phyloP scores from a whole-genome alignment of 306 rosid genomes.

The Delonix regia region DNA sequence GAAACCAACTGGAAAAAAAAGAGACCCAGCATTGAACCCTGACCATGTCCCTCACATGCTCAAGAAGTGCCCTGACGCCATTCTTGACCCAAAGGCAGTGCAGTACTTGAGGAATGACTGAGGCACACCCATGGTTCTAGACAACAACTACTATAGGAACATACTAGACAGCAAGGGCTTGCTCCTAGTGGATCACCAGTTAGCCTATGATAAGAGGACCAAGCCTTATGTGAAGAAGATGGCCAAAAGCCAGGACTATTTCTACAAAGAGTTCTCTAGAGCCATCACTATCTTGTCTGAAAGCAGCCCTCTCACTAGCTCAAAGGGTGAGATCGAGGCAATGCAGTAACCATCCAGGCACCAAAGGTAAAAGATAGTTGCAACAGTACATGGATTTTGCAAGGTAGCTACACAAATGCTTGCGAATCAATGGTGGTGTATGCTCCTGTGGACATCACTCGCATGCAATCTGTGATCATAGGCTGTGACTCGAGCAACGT shows the following conservation, averaged over 20 bases:
- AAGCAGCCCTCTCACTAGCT: constrained; percentile 95
- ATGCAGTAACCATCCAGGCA: constrained; percentile 83
- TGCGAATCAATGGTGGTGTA: constrained; percentile 92
- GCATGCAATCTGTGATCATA: constrained; percentile 84
- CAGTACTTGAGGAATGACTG: constrained; percentile 94
- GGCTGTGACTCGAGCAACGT: constrained; percentile 86
- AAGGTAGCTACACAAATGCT: constrained; percentile 86
- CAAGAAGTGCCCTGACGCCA: constrained; percentile 88
- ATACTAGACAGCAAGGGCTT: constrained; percentile 91
- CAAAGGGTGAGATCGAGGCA: constrained; percentile 93
- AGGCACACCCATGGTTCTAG: constrained; percentile 89
- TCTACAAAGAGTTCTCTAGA: constrained; percentile 80
- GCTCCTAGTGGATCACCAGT: constrained; percentile 76
- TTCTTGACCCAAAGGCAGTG: constrained; percentile 94
- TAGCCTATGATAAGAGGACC: constrained; percentile 83
- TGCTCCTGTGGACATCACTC: constrained; percentile 74
- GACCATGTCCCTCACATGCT: constrained; percentile 86
- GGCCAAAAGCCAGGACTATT: constrained; percentile 92
- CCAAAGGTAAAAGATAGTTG: constrained; percentile 66
- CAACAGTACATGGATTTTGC: constrained; percentile 67
- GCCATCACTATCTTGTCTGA: constrained; percentile 85
- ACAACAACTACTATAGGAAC: constrained; percentile 94
- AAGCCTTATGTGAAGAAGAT: constrained; percentile 92
- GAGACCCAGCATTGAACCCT: constrained; percentile 76
- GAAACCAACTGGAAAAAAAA: no score